These are phyloP conservation scores for Syncephalis plumigaleata DNA, from an alignment of 371 early-diverging fungal genomes.

Conservation along the genomic window DNA sequence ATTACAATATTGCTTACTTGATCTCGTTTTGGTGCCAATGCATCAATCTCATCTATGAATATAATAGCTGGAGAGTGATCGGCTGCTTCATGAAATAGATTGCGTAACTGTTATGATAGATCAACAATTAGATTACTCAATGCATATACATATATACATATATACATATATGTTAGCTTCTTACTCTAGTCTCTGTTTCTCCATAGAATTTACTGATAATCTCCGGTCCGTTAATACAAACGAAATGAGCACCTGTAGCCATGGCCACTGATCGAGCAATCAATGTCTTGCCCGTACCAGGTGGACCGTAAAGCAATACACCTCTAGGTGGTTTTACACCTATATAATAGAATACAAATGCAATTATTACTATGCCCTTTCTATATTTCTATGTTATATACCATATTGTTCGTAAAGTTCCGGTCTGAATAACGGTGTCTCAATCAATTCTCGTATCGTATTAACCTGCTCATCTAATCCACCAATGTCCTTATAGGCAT, in stretches of 20 bases:
- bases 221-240: conserved; percentile 90
- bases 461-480: conserved; percentile 52
- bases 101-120: too few relatives aligned
- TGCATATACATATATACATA: neutral
- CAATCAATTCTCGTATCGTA: conserved; percentile 70
- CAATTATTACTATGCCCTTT: neutral
- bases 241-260: conserved; percentile 63
- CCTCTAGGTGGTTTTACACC: conserved; percentile 58
- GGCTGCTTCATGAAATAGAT: conserved; percentile 67
- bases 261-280: conserved; percentile 81
- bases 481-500: conserved; percentile 38
- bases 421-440: conserved; percentile 65
- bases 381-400: conserved; percentile 3
- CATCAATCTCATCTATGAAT: conserved; percentile 98
- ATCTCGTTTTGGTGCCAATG: conserved; percentile 84
- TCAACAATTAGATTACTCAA: neutral
- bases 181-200: conserved; percentile 82
- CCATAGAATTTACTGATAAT: conserved; percentile 91
- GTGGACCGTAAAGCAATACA: conserved; percentile 88
- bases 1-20: too few relatives aligned
- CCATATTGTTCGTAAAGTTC: conserved; percentile 47
- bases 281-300: conserved; percentile 97
- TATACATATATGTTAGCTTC: neutral
- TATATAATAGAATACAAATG: neutral
- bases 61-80: conserved; percentile 81